Conservation (phyloP, 306 rosid genomes). For the Begonia fuchsioides region DNA sequence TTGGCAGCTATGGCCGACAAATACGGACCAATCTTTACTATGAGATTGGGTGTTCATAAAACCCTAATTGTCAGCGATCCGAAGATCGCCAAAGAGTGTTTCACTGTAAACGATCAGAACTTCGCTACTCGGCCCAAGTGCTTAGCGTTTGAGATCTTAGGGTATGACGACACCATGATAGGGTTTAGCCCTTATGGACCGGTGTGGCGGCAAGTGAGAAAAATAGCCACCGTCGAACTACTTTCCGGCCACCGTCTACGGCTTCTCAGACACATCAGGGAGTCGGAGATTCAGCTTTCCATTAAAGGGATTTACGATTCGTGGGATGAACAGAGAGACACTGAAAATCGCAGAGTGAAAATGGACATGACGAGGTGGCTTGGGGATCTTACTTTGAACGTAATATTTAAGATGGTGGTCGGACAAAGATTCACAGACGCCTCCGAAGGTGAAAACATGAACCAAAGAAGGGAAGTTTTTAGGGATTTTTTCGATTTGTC, state of each 20-base stretch:
- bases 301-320: background rate
- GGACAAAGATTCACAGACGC: constrained; percentile 7
- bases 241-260: constrained; percentile 12
- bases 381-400: constrained; percentile 8
- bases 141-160: constrained; percentile 3
- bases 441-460: background rate
- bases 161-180: constrained; percentile 14
- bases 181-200: constrained; percentile 11
- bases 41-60: constrained; percentile 15
- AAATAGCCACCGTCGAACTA: constrained; percentile 7
- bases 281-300: constrained; percentile 7
- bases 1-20: constrained; percentile 16
- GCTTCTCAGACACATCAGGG: constrained; percentile 1
- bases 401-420: constrained; percentile 8
- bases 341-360: background rate
- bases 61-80: constrained; percentile 23
- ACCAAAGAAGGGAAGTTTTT: background rate
- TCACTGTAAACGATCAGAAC: constrained; percentile 22
- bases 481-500: constrained; percentile 4
- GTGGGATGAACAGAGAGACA: background rate
- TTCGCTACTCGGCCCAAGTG: constrained; percentile 17
- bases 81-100: constrained; percentile 38
- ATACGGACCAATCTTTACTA: constrained; percentile 24
- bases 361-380: constrained; percentile 16
- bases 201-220: constrained; percentile 20